Evolutionary conservation across 2,329 filamentous ascomycete genomes (phyloP).

Genomic region (Alternaria hordeiaustralica): DNA sequence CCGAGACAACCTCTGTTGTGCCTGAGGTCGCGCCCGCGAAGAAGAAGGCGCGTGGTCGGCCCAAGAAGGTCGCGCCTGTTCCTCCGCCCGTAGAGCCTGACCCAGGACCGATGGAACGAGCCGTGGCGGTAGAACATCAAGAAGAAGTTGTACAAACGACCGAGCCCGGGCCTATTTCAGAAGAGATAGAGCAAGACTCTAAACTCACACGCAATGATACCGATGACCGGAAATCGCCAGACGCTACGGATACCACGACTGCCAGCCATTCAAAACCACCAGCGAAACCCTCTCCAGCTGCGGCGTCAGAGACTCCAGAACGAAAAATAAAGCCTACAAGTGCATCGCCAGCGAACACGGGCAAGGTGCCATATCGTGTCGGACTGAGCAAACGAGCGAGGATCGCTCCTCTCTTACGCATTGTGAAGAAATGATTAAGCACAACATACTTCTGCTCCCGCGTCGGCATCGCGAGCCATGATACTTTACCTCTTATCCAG

Average conservation of each 20-base stretch:
- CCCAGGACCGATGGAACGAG: slow-evolving; percentile 6
- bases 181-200: background rate
- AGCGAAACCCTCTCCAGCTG: background rate
- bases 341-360: slow-evolving; percentile 38
- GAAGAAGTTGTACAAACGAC: slow-evolving; percentile 4
- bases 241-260: background rate
- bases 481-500: background rate
- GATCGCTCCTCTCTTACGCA: slow-evolving; percentile 57
- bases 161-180: background rate
- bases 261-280: background rate
- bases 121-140: background rate
- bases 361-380: slow-evolving; percentile 55
- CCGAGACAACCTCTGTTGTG: background rate
- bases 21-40: slow-evolving; percentile 20
- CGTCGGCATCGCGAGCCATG: background rate
- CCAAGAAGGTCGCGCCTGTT: slow-evolving; percentile 29
- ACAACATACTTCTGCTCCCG: background rate
- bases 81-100: slow-evolving; percentile 1
- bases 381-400: slow-evolving; percentile 57
- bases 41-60: slow-evolving; percentile 42
- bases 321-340: slow-evolving; percentile 20
- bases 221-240: background rate
- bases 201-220: background rate
- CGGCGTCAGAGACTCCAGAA: slow-evolving; percentile 21
- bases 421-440: slow-evolving; percentile 51